Evolutionary conservation across 495 filamentous ascomycete genomes (phyloP).

Genomic region (Letharia lupina): DNA sequence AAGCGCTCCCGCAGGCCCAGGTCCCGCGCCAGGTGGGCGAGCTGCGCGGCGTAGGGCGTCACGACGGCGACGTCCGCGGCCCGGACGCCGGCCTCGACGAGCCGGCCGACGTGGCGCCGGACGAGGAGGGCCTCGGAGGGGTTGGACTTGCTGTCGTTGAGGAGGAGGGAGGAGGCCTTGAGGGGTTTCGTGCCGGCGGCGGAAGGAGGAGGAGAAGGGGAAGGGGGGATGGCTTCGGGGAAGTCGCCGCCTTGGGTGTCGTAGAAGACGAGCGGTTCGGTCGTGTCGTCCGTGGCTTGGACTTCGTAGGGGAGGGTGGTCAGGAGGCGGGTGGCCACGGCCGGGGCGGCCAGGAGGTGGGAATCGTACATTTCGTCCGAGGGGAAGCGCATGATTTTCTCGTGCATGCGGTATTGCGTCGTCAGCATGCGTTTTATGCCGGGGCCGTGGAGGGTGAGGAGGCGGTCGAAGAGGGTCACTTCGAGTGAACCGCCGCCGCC

Average conservation of each 20-base stretch:
- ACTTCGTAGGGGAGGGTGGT: slow-evolving; percentile 73
- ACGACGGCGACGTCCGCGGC: slow-evolving; percentile 85
- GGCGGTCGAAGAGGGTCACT: slow-evolving; percentile 81
- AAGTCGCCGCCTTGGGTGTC: slow-evolving; percentile 95
- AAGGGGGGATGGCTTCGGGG: slow-evolving; percentile 41
- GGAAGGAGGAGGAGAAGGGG: slow-evolving; percentile 17
- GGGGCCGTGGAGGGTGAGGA: slow-evolving; percentile 73
- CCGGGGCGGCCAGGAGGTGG: slow-evolving; percentile 68
- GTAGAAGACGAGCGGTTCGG: slow-evolving; percentile 81
- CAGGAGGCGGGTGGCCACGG: slow-evolving; percentile 65
- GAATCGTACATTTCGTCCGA: slow-evolving; percentile 80
- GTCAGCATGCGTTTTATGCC: slow-evolving; percentile 88
- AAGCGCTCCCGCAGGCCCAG: slow-evolving; percentile 62
- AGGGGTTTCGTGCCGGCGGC: slow-evolving; percentile 32
- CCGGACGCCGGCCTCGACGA: slow-evolving; percentile 70
- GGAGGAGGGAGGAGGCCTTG: slow-evolving; percentile 45
- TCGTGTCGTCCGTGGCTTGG: slow-evolving; percentile 75
- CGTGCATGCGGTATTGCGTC: slow-evolving; percentile 99
- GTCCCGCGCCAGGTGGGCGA: slow-evolving; percentile 59
- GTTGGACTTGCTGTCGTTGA: slow-evolving; percentile 89
- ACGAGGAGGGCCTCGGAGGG: slow-evolving; percentile 82
- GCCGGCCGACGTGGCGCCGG: slow-evolving; percentile 57
- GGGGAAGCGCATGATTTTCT: slow-evolving; percentile 88
- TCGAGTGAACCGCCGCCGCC: slow-evolving; percentile 52
- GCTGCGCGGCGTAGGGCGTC: slow-evolving; percentile 93